Evolutionary conservation across 2,329 filamentous ascomycete species (phyloP).

Genomic region (Zasmidium angulare): DNA sequence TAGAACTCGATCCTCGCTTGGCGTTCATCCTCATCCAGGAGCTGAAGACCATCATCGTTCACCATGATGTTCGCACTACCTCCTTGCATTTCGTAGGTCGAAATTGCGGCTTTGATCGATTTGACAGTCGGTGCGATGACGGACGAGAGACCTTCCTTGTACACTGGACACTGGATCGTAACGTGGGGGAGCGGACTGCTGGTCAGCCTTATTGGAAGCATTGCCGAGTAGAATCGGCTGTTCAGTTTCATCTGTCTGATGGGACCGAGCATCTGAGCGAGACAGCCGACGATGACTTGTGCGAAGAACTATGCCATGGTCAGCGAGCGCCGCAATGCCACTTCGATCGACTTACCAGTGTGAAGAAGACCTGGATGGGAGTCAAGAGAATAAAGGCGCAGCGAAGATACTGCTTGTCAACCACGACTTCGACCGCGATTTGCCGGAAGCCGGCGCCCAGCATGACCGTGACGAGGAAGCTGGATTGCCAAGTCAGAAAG

Average conservation of each 20-base stretch:
- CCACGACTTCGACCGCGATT: conserved; percentile 66
- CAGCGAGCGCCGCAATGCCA: neutral
- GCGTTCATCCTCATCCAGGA: conserved; percentile 54
- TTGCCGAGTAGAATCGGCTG: conserved; percentile 79
- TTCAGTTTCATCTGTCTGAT: conserved; percentile 69
- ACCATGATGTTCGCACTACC: conserved; percentile 77
- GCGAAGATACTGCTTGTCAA: conserved; percentile 63
- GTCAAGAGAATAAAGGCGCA: conserved; percentile 65
- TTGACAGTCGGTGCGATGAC: conserved; percentile 77
- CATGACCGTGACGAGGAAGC: conserved; percentile 61
- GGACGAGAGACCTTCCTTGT: conserved; percentile 74
- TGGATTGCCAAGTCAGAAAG: neutral
- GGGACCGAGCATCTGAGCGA: conserved; percentile 74
- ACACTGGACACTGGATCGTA: conserved; percentile 79
- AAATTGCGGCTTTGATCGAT: conserved; percentile 75
- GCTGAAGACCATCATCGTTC: conserved; percentile 73
- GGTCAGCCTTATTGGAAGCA: conserved; percentile 63
- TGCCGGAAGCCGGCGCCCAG: conserved; percentile 70
- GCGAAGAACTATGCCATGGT: conserved; percentile 61
- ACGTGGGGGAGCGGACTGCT: conserved; percentile 63
- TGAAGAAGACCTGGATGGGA: conserved; percentile 76
- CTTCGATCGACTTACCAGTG: conserved; percentile 50
- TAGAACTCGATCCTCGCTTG: conserved; percentile 49
- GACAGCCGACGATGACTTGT: conserved; percentile 73
- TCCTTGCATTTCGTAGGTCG: conserved; percentile 73